A percentile compares a stretch with the other conserved stretches of the same genome.
phyloP scores from a whole-genome alignment of 2,329 filamentous ascomycete species.

The Lachnellula occidentalis region DNA sequence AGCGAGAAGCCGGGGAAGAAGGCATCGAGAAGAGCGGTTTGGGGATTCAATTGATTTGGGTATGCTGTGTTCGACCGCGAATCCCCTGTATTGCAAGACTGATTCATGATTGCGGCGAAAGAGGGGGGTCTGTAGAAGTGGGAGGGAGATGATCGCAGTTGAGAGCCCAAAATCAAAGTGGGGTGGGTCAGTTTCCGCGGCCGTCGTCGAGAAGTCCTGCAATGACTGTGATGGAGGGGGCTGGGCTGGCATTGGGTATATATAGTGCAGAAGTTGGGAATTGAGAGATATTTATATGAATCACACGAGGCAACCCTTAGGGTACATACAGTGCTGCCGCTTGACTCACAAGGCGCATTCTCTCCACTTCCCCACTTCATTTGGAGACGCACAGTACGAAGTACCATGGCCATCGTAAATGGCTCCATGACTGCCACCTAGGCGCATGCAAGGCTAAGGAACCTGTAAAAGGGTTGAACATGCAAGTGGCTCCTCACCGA shows the following conservation, averaged over 20 bases:
- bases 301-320: not conserved
- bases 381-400: no score
- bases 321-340: not conserved
- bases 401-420: no score
- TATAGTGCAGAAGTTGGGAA: no score
- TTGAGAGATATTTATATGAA: not conserved
- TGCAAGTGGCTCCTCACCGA: not conserved
- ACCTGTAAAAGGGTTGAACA: no score
- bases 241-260: no score
- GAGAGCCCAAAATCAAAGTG: not conserved
- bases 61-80: not conserved
- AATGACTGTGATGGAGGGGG: no score
- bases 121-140: not conserved
- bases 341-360: not conserved
- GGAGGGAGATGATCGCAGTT: not conserved
- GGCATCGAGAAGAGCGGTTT: constrained; percentile 44
- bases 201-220: no score
- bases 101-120: not conserved
- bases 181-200: no score
- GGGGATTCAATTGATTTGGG: constrained; percentile 29
- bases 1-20: constrained; percentile 62
- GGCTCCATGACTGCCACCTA: no score
- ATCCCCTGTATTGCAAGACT: constrained; percentile 4
- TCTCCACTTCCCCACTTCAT: no score
- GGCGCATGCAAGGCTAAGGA: no score